Evolutionary conservation across 805 yeast species (phyloP).

Genomic region (Lipomyces japonicus): DNA sequence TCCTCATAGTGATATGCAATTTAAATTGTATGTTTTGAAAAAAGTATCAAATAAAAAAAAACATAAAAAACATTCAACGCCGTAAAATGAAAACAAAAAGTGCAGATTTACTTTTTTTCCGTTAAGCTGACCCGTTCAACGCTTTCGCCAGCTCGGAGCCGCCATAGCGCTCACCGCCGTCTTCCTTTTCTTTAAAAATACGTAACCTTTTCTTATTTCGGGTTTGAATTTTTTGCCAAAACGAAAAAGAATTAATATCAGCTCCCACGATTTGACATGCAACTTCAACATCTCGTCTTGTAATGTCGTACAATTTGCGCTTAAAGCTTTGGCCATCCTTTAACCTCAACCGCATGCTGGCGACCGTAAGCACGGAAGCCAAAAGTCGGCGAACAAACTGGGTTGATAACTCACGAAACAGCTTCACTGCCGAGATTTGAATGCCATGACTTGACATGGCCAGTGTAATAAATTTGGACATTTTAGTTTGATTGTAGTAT

Average conservation of each 20-base stretch:
- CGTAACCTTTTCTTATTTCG: no score
- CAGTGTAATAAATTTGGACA: conserved; percentile 1
- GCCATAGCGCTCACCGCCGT: conserved; percentile 2
- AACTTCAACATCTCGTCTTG: conserved; percentile 9
- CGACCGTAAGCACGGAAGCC: conserved; percentile 9
- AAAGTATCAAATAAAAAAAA: no score
- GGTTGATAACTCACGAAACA: conserved; percentile 5
- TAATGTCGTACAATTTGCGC: conserved; percentile 3
- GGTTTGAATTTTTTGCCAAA: conserved; percentile 2
- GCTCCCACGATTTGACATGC: conserved; percentile 20
- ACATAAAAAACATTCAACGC: no score
- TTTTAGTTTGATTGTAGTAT: conserved; percentile 10
- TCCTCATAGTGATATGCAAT: no score
- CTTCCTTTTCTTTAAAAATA: no score
- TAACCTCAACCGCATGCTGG: conserved; percentile 18
- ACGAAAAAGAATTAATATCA: background rate
- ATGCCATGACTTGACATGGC: conserved; percentile 5
- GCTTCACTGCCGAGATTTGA: conserved; percentile 8
- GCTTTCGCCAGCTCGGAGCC: background rate
- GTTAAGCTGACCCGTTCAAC: background rate
- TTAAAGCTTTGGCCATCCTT: background rate
- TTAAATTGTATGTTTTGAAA: no score
- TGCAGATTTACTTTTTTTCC: no score
- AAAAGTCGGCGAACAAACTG: conserved; percentile 16
- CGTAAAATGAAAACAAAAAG: no score